A percentile compares a stretch with the other conserved stretches of the same genome.
phyloP scores from a whole-genome alignment of 2,329 filamentous ascomycete species.

The Cadophora sp. region DNA sequence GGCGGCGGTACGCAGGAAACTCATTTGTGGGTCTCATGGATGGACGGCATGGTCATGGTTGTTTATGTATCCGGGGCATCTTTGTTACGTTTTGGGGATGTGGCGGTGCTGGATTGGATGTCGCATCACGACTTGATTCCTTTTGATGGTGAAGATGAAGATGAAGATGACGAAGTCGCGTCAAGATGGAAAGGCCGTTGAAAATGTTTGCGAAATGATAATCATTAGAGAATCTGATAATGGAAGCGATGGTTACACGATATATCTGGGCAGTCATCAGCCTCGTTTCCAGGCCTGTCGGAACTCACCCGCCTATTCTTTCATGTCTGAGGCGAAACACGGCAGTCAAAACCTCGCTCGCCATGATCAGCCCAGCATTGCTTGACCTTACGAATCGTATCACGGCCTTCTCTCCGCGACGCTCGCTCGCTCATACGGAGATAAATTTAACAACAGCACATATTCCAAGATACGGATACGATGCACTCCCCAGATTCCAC shows the following conservation, averaged over 20 bases:
- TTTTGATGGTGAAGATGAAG: background rate
- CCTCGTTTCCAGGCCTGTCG: background rate
- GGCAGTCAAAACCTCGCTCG: background rate
- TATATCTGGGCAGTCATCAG: slow-evolving; percentile 8
- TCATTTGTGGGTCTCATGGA: slow-evolving; percentile 7
- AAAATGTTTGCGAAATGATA: background rate
- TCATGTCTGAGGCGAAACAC: slow-evolving; percentile 6
- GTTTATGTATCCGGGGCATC: background rate
- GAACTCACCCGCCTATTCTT: background rate
- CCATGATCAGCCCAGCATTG: background rate
- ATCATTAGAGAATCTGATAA: too few species aligned
- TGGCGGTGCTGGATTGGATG: slow-evolving; percentile 12
- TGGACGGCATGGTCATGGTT: background rate
- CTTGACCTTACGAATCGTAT: background rate
- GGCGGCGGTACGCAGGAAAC: slow-evolving; percentile 8
- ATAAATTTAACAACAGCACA: background rate
- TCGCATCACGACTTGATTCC: background rate
- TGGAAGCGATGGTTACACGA: slow-evolving; percentile 1
- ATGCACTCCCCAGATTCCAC: slow-evolving; percentile 10
- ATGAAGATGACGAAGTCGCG: too few species aligned
- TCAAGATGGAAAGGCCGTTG: background rate
- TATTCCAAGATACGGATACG: too few species aligned
- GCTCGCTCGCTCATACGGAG: background rate
- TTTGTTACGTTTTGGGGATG: background rate
- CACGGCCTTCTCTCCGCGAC: slow-evolving; percentile 10